These are phyloP conservation scores for grape (Vitis vinifera) DNA, from an alignment of 164 flowering plant species.

Conservation along the genomic window ASM3070453v1 NC_081819.1:12633501-12634000, in stretches of 20 bases:
- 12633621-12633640: neutral
- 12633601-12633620: neutral
- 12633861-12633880: conserved; percentile 55
- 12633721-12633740: conserved; percentile 74
- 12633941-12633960: neutral
- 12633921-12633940: neutral
- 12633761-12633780: conserved; percentile 3
- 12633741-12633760: conserved; percentile 58
- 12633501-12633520: neutral
- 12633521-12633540: neutral
- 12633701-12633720: conserved; percentile 72
- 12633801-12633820: neutral
- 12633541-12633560: neutral
- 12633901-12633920: conserved; percentile 13
- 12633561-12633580: neutral
- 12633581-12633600: too few relatives aligned
- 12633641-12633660: neutral
- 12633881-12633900: conserved; percentile 54
- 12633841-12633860: conserved; percentile 30
- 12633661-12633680: conserved; percentile 6
- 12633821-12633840: conserved; percentile 51
- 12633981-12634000: conserved; percentile 66
- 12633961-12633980: conserved; percentile 49
- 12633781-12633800: neutral
- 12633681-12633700: conserved; percentile 87